phyloP scores from a whole-genome alignment of 495 filamentous ascomycete genomes.

The Penicillium fimorum region DNA sequence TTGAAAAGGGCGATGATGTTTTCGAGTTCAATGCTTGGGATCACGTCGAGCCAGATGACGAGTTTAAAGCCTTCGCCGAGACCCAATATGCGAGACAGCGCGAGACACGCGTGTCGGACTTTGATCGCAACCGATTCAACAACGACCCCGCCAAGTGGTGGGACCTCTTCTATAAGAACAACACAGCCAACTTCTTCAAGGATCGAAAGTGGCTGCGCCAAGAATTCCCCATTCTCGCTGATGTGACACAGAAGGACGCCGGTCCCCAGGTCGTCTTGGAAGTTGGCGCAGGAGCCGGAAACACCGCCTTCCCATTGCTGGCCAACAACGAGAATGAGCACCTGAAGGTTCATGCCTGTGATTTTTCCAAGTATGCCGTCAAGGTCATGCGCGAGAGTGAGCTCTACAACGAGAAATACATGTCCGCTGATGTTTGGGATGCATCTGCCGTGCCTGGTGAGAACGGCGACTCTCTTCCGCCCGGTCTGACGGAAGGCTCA shows the following conservation, averaged over 20 bases:
- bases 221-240: slow-evolving; percentile 82
- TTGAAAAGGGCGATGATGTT: slow-evolving; percentile 78
- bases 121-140: slow-evolving; percentile 86
- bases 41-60: slow-evolving; percentile 81
- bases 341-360: slow-evolving; percentile 83
- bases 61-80: slow-evolving; percentile 78
- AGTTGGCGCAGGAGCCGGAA: slow-evolving; percentile 92
- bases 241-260: slow-evolving; percentile 61
- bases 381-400: slow-evolving; percentile 78
- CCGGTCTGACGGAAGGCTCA: slow-evolving; percentile 66
- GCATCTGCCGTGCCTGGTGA: slow-evolving; percentile 56
- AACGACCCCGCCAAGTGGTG: slow-evolving; percentile 88
- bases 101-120: slow-evolving; percentile 77
- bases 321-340: slow-evolving; percentile 73
- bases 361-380: slow-evolving; percentile 89
- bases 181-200: slow-evolving; percentile 96
- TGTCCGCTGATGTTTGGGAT: slow-evolving; percentile 93
- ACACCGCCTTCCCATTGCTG: slow-evolving; percentile 90
- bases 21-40: slow-evolving; percentile 99
- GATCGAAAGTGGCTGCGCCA: slow-evolving; percentile 94
- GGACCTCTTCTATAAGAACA: slow-evolving; percentile 95
- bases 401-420: slow-evolving; percentile 59
- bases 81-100: slow-evolving; percentile 80
- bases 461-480: slow-evolving; percentile 55
- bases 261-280: slow-evolving; percentile 71